Conservation (phyloP, 768 basidiomycete species). For the Termitomyces sp. region DNA sequence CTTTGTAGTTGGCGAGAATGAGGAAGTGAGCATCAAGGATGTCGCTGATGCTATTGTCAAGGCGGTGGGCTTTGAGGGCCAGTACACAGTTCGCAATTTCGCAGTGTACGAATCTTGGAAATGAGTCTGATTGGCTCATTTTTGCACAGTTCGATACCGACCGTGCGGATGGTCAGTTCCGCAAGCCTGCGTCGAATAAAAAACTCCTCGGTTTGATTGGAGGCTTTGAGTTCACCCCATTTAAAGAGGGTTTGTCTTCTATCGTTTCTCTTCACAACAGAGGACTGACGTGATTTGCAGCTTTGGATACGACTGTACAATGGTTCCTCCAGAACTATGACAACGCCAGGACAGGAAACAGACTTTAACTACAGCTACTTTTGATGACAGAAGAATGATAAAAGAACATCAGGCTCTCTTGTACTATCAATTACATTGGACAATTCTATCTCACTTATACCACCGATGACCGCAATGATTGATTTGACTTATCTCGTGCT, state of each 20-base stretch:
- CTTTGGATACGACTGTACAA: constrained; percentile 69
- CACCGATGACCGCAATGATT: background rate
- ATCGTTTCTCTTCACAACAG: background rate
- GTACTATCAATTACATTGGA: background rate
- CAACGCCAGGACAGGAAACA: constrained; percentile 54
- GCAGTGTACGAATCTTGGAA: background rate
- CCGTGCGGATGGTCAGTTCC: constrained; percentile 89
- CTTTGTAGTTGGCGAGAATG: constrained; percentile 75
- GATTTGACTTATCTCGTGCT: background rate
- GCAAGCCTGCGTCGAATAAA: constrained; percentile 93
- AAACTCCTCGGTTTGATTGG: constrained; percentile 76
- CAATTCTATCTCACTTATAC: background rate
- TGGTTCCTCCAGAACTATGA: constrained; percentile 89
- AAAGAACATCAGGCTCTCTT: background rate
- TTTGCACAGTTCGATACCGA: constrained; percentile 71
- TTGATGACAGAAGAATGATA: background rate
- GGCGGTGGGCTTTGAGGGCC: constrained; percentile 72
- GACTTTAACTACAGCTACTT: background rate
- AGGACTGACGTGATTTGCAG: constrained; percentile 27
- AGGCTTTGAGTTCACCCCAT: constrained; percentile 88
- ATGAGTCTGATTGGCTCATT: background rate
- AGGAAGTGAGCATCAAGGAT: constrained; percentile 90
- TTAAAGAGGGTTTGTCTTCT: constrained; percentile 62
- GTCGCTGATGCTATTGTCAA: constrained; percentile 90
- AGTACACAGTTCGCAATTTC: constrained; percentile 53